Evolutionary conservation across 192 early-diverging fungal genomes (phyloP), one percentile per base, ranked within the genome.

Genomic region (Podila verticillata): DNA sequence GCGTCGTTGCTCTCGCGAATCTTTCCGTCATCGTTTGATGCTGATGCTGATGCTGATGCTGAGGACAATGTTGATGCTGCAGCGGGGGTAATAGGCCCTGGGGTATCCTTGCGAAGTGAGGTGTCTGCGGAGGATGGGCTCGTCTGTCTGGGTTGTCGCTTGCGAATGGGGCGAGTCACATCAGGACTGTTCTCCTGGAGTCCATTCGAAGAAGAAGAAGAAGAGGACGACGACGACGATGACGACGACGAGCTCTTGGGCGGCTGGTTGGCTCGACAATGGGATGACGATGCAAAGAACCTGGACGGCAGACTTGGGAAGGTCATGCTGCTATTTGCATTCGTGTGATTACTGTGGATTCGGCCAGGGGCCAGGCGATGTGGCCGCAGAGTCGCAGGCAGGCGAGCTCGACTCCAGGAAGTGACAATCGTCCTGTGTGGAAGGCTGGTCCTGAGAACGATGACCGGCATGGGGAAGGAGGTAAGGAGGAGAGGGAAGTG

Each of bases 221-320:
- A 13, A 32, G 61, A 56, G 3, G 69, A 61, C 12, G 48, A 56
- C 17, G 68, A 26, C 4, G 66, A 70, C 36, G 68, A 60, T 0
- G 67, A 65, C 31, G 67, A 57, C 5, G 75, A 28, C 4, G 70
- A 68, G 66, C 65, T 72, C 47, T 57, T 80, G 13, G 77, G 77
- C 3, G 69, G 75, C 47, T 79, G 70, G 22, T 32, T 68, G 44
- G 66, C 61, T 48, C 64, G 39, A 4, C 65, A 60, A 28, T 54
- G n/a, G 3, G 39, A 63, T 3, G 77, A 72, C 7, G 77, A 72
- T 9, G 77, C 66, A 39, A 80, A 80, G 66, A 80, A 80, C 30
- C 70, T 70, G 29, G 61, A 56, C 7, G 77, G 77, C 28, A 80
- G 29, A 7, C 44, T 34, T 9, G 54, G 65, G 13, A 26, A 28